Percentiles rank a stretch among this genome's conserved stretches.
Evolutionary conservation across 768 basidiomycete species (phyloP).

Genomic region (Nidularia sp.): DNA sequence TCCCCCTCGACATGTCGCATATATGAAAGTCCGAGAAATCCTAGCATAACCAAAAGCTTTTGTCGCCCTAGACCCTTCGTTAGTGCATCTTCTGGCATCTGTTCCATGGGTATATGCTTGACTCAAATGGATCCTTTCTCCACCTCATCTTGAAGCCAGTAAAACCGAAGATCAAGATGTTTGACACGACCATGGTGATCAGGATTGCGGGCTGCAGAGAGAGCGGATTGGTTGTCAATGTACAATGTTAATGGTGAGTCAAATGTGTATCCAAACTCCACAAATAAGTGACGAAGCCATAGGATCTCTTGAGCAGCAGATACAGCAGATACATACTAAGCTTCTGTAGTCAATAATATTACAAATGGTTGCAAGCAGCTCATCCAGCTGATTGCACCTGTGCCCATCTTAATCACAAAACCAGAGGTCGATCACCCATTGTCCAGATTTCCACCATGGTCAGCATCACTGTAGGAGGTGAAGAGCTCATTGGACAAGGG

Average conservation of each 20-base stretch:
- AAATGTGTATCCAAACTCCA: neutral
- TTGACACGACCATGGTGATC: too few relatives aligned
- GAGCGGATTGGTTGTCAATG: too few relatives aligned
- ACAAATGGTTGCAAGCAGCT: conserved; percentile 32
- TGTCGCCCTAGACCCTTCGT: too few relatives aligned
- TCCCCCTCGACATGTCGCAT: too few relatives aligned
- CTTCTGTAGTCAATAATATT: conserved; percentile 34
- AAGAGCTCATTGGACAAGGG: neutral
- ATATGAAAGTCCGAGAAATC: neutral
- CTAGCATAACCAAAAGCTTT: too few relatives aligned
- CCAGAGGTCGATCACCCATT: conserved; percentile 30
- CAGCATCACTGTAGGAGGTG: conserved; percentile 19
- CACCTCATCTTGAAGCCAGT: too few relatives aligned
- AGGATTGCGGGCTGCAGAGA: too few relatives aligned
- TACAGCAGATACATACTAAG: conserved; percentile 31
- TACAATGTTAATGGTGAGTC: too few relatives aligned
- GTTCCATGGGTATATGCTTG: too few relatives aligned
- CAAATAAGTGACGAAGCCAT: neutral
- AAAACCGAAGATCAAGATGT: too few relatives aligned
- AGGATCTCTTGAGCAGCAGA: conserved; percentile 20
- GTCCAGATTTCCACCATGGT: conserved; percentile 21
- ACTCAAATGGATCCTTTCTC: too few relatives aligned
- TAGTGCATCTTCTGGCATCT: too few relatives aligned
- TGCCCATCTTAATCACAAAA: conserved; percentile 27
- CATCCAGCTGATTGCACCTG: conserved; percentile 31